Percentiles rank a stretch among this genome's conserved stretches.
phyloP scores from a whole-genome alignment of 2,329 filamentous ascomycete genomes.

The Herpotrichia juniperi region DNA sequence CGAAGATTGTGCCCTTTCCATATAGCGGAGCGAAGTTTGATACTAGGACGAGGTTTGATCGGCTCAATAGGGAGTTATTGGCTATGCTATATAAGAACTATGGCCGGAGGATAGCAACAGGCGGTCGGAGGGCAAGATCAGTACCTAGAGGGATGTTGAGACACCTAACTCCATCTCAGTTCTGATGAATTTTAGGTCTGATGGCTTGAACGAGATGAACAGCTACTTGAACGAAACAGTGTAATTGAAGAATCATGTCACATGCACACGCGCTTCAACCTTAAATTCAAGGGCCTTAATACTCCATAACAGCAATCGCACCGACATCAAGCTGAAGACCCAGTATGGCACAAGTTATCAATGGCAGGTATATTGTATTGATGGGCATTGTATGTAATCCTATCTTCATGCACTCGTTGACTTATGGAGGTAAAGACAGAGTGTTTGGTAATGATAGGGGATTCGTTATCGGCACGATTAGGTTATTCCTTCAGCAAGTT shows the following conservation, averaged over 20 bases:
- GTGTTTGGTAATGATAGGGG: conserved; percentile 71
- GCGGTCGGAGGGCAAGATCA: conserved; percentile 3
- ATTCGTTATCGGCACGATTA: conserved; percentile 68
- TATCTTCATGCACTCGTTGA: conserved; percentile 69
- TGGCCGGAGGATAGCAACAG: conserved; percentile 35
- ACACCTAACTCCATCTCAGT: background rate
- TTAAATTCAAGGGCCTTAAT: no score
- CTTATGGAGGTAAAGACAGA: conserved; percentile 56
- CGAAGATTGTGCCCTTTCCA: conserved; percentile 39
- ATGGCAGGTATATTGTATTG: no score
- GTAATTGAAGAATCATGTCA: no score
- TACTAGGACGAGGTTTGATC: conserved; percentile 28
- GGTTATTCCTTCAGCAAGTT: conserved; percentile 70
- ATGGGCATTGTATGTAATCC: conserved; percentile 64
- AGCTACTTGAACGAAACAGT: no score
- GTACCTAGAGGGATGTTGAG: background rate
- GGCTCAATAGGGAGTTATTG: conserved; percentile 33
- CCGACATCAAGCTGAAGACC: no score
- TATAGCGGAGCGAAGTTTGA: conserved; percentile 43
- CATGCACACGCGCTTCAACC: no score
- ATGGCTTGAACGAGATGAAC: no score
- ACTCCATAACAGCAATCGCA: no score
- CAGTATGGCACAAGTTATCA: no score
- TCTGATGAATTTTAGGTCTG: background rate
- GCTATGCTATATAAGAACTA: conserved; percentile 38